These are phyloP conservation scores for Erythrophleum ivorense DNA, from an alignment of 331 rosid species.

Conservation along the genomic window DNA sequence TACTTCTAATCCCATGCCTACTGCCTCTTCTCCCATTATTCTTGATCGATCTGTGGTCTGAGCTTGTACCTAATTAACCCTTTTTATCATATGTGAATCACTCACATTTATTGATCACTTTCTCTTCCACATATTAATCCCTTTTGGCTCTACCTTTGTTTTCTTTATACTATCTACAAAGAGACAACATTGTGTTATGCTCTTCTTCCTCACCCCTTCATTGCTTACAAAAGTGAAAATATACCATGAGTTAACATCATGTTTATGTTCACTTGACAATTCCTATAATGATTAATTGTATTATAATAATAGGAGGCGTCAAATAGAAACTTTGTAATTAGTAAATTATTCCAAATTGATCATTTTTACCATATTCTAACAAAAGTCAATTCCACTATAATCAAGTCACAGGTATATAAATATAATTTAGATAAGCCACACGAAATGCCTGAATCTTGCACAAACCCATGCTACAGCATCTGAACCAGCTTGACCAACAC, in stretches of 20 bases:
- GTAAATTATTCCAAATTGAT: neutral
- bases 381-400: neutral
- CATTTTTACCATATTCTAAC: neutral
- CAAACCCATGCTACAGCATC: constrained; percentile 94
- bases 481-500: constrained; percentile 90
- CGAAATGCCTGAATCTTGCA: constrained; percentile 75
- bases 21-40: constrained; percentile 15
- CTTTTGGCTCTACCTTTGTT: neutral
- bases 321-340: too few relatives aligned
- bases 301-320: too few relatives aligned
- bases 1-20: neutral
- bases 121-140: neutral
- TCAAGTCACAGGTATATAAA: constrained; percentile 15
- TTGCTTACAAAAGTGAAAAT: neutral
- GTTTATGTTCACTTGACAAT: too few relatives aligned
- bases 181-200: neutral
- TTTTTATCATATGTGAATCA: too few relatives aligned
- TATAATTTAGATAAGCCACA: neutral
- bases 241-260: neutral
- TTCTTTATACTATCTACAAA: neutral
- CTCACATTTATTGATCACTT: neutral
- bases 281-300: too few relatives aligned
- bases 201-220: neutral
- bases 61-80: too few relatives aligned
- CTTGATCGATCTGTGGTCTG: too few relatives aligned